Evolutionary conservation across 805 yeast genomes (phyloP).

Genomic region (Alloascoidea africana): DNA sequence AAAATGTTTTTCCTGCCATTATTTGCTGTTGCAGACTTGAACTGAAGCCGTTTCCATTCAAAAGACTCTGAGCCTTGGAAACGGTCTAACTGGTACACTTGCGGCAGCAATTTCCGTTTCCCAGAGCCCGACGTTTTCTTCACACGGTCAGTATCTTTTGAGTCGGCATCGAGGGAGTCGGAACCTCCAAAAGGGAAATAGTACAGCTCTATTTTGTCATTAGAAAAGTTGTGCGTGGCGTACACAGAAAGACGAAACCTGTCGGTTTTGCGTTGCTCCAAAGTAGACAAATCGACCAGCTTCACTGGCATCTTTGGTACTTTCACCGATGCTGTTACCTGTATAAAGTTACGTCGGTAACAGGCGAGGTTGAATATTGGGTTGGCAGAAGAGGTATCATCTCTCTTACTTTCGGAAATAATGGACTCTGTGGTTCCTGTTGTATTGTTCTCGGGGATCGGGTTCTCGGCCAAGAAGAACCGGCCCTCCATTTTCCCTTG

Average conservation of each 20-base stretch:
- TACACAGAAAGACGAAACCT: neutral
- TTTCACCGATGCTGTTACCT: neutral
- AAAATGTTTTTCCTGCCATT: slow-evolving; percentile 14
- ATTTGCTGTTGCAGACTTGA: slow-evolving; percentile 17
- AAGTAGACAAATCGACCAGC: neutral
- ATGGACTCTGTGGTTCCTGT: too few relatives aligned
- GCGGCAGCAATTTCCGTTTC: neutral
- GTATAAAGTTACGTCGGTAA: neutral
- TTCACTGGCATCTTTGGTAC: neutral
- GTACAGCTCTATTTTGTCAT: neutral
- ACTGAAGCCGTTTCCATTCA: slow-evolving; percentile 17
- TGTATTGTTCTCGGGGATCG: too few relatives aligned
- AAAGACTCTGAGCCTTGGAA: slow-evolving; percentile 4
- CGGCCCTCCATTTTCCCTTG: neutral
- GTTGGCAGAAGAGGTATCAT: too few relatives aligned
- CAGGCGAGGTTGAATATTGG: neutral
- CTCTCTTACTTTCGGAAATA: too few relatives aligned
- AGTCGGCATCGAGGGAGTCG: neutral
- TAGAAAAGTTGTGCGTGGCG: neutral
- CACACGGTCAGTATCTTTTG: neutral
- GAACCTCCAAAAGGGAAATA: neutral
- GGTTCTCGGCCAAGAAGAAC: neutral
- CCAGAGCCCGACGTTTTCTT: neutral
- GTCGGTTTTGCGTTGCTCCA: neutral
- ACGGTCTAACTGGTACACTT: neutral